phyloP scores from a whole-genome alignment of 352 stramenopile species.

The Sclerospora graminicola region DNA sequence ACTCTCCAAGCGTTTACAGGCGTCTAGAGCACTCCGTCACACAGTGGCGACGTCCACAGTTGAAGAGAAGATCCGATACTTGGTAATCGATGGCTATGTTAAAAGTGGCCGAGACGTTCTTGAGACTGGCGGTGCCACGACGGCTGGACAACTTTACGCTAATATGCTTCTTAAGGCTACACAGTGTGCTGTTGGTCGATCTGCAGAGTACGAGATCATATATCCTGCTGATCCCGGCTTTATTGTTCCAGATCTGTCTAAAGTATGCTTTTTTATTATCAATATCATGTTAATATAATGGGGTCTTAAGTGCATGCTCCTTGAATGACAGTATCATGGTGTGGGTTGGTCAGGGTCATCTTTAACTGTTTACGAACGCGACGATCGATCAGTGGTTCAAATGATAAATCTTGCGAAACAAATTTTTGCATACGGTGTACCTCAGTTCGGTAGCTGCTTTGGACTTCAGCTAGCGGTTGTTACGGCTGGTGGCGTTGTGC shows the following conservation, averaged over 20 bases:
- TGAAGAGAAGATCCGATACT: conserved; percentile 27
- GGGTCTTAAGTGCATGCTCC: neutral
- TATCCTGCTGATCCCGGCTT: conserved; percentile 52
- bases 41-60: too few species aligned
- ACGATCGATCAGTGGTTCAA: conserved; percentile 37
- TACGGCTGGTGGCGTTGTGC: conserved; percentile 37
- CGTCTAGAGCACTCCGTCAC: too few species aligned
- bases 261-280: conserved; percentile 15
- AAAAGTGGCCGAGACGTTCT: conserved; percentile 46
- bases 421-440: conserved; percentile 40
- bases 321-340: conserved; percentile 40
- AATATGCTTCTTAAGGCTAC: conserved; percentile 54
- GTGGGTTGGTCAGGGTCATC: conserved; percentile 73
- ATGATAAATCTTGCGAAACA: conserved; percentile 31
- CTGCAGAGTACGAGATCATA: conserved; percentile 43
- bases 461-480: conserved; percentile 51
- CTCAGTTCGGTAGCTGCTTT: conserved; percentile 75
- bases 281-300: neutral
- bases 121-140: conserved; percentile 46
- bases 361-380: conserved; percentile 45
- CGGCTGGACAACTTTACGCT: conserved; percentile 58
- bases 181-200: conserved; percentile 21
- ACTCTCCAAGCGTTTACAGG: too few species aligned
- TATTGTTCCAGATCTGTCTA: conserved; percentile 32
- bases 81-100: conserved; percentile 72